phyloP scores from a whole-genome alignment of 164 flowering plant genomes.

The Paratinospora sagittata region DNA sequence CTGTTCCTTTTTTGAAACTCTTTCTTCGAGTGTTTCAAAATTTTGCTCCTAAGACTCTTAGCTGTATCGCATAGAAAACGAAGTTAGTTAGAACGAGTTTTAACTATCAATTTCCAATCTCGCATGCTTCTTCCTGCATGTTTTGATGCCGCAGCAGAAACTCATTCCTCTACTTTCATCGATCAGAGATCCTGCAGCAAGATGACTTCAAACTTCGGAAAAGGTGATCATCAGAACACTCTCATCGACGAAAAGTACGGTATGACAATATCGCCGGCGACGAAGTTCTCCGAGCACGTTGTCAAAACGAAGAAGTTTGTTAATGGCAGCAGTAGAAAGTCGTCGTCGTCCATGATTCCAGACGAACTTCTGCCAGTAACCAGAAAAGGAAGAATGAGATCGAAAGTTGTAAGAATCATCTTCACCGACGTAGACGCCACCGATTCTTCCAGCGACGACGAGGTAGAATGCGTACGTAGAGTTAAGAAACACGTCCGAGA shows the following conservation, averaged over 20 bases:
- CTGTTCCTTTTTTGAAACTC: too few relatives aligned
- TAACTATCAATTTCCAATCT: too few relatives aligned
- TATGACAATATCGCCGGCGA: background rate
- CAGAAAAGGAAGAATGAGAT: too few relatives aligned
- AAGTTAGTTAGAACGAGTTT: too few relatives aligned
- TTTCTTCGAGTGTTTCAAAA: too few relatives aligned
- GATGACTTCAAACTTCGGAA: constrained; percentile 4
- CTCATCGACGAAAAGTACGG: background rate
- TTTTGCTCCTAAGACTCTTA: too few relatives aligned
- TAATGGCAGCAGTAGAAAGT: background rate
- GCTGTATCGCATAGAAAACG: too few relatives aligned
- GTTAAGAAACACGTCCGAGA: constrained; percentile 41
- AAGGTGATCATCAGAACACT: background rate
- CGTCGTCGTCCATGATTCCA: background rate
- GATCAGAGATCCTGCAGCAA: background rate
- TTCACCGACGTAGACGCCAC: constrained; percentile 52
- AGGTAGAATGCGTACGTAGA: constrained; percentile 23
- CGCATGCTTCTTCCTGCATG: background rate
- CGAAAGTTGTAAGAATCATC: constrained; percentile 29
- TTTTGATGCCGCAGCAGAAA: constrained; percentile 4
- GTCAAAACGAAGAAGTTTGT: constrained; percentile 22
- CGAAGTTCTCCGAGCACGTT: constrained; percentile 38
- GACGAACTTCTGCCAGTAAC: too few relatives aligned
- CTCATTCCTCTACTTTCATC: background rate
- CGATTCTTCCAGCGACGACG: constrained; percentile 55